Base-by-base conservation (phyloP, 805 yeast genomes). In the Hanseniaspora pseudoguilliermondii region DNA sequence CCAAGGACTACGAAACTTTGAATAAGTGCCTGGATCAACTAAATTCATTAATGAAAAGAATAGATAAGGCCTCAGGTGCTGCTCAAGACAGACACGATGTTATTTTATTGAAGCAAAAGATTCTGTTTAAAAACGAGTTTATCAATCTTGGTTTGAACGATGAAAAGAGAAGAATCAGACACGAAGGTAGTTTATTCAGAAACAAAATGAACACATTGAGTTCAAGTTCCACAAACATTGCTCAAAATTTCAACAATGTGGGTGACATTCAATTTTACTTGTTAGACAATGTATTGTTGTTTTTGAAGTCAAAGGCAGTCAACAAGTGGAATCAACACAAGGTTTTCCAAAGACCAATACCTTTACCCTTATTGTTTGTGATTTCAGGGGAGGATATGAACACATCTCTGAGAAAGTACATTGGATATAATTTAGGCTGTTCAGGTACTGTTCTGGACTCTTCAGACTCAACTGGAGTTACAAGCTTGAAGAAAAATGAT, bases 41-140 rank as follows among this genome's bases (percentile, higher is more conserved):
- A 39, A 82, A 83, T 58, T 84, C 80, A 59, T 80, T 89, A 59
- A 77, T 93, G 70, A 82, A 76, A 32, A 79, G 85, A 65, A 73
- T 74, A 56, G 88, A 93, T 67, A 76, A 80, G 49, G 97, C 90
- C 62, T 82, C 95, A 42, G 98, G 98, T 71, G 90, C 84, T 62
- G 87, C 95, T 34, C 89, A 93, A 40, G 96, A 91, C 73, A 77
- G 96, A 60, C 88, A 89, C 71, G 87, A 90, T 60, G 77, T 93
- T 59, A 84, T 89, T 73, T 82, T 89, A 50, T 75, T 93, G 66
- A 86, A 86, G 64, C 96, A 87, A 67, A 82, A 87, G 54, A 76
- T 93, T 58, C 83, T 88, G 34, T 84, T 83, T 71, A 77, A 85
- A 59, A 89, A 88, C 58, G 96, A 90, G 63, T 80, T 83, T 63